Base-by-base conservation (phyloP, 2,329 filamentous ascomycete genomes). In the Aspergillus fijiensis region DNA sequence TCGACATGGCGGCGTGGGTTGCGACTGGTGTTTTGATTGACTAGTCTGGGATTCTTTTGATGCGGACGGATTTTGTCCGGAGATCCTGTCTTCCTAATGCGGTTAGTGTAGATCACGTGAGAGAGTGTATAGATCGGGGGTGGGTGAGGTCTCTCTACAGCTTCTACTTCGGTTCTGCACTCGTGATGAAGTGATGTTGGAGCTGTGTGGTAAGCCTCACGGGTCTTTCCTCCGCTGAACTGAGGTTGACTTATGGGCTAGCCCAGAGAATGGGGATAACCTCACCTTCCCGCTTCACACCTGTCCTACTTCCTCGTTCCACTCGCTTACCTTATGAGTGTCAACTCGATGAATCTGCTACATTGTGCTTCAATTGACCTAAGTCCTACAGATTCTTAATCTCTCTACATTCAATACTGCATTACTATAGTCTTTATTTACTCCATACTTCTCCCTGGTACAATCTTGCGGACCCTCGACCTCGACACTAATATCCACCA, bases 1-100 rank as follows among this genome's bases (percentile, higher is more conserved):
- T 84, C 72, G 91, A 82, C 87, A 92, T 91, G 68, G 59, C 60
- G 60, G 49, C 52, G 61, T 62, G 63, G 61, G 65, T 67, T 65
- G 66, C 50, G 63, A 62, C 66, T 66, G 68, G 65, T 39, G 60
- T 63, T 65, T 51, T 60, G 60, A 51, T 61, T 45, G 59, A 64
- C 56, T 59, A 64, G 59, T 63, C 65, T 67, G 63, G 42, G 60
- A 65, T 58, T 35, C 67, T 71, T 65, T 45, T 62, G 63, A 64
- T 63, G 58, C 63, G 50, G 58, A 67, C 67, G 65, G 70, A 74
- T 72, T 76, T 76, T 73, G 71, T 68, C 65, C 65, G 61, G 62
- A 63, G 60, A 60, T 54, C 63, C 23, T 63, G 55, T 39, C 47
- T 57, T 45, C 66, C 60, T 33, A 58, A 69, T 47, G 23, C 39